These are phyloP conservation scores for Cladosporium sp. DNA, from an alignment of 2,329 filamentous ascomycete genomes.

Conservation along the genomic window DNA sequence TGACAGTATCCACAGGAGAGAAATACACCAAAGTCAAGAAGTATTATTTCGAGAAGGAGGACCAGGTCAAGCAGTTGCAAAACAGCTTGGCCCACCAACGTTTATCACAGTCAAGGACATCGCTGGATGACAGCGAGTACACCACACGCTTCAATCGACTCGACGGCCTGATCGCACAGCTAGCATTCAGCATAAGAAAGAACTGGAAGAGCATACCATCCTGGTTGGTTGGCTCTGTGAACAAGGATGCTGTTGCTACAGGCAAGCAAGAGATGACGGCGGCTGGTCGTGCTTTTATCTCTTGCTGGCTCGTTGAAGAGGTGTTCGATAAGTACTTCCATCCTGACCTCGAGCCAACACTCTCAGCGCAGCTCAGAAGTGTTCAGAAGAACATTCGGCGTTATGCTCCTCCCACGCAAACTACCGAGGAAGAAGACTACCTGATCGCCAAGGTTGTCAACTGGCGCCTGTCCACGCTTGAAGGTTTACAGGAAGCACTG, in stretches of 20 bases:
- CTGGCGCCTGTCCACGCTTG: slow-evolving; percentile 89
- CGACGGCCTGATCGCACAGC: slow-evolving; percentile 88
- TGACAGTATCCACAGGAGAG: slow-evolving; percentile 54
- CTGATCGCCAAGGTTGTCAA: slow-evolving; percentile 80
- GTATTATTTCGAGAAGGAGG: slow-evolving; percentile 89
- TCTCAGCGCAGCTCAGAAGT: slow-evolving; percentile 75
- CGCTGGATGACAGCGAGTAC: slow-evolving; percentile 94
- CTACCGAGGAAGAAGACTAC: slow-evolving; percentile 83
- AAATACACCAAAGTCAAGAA: slow-evolving; percentile 99
- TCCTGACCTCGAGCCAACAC: slow-evolving; percentile 69
- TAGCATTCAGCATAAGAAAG: slow-evolving; percentile 94
- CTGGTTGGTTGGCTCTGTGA: slow-evolving; percentile 77
- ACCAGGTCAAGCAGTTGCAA: slow-evolving; percentile 88
- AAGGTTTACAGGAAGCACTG: slow-evolving; percentile 73
- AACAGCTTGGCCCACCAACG: slow-evolving; percentile 97
- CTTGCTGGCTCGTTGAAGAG: slow-evolving; percentile 83
- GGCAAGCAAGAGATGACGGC: slow-evolving; percentile 98
- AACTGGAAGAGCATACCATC: slow-evolving; percentile 78
- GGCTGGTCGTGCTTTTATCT: slow-evolving; percentile 82
- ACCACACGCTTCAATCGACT: slow-evolving; percentile 80
- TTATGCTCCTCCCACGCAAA: slow-evolving; percentile 67
- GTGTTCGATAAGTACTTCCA: slow-evolving; percentile 92
- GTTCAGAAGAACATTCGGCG: slow-evolving; percentile 84
- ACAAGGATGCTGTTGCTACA: slow-evolving; percentile 75
- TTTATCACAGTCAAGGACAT: slow-evolving; percentile 87